These are phyloP conservation scores for Akanthomyces lecanii DNA, from an alignment of 2,329 filamentous ascomycete genomes.

Conservation along the genomic window DNA sequence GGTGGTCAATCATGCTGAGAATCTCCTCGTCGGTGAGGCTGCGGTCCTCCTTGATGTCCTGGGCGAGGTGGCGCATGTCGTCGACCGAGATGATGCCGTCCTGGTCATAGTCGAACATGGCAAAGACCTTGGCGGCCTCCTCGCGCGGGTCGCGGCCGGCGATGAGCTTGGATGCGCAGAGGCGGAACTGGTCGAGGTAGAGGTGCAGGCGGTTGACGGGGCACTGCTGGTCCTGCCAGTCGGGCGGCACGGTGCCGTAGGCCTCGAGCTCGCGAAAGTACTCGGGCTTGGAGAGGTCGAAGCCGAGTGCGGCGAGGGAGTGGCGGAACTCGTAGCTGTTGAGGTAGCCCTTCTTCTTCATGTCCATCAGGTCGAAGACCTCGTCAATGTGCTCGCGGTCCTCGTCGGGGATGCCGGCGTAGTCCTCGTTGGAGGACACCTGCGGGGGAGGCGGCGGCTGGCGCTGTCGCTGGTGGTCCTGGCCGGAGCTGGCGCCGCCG, in stretches of 20 bases:
- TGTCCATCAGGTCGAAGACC: constrained; percentile 92
- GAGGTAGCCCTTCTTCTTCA: constrained; percentile 89
- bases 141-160: constrained; percentile 79
- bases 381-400: constrained; percentile 91
- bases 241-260: constrained; percentile 69
- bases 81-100: constrained; percentile 88
- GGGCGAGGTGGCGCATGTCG: constrained; percentile 80
- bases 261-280: constrained; percentile 75
- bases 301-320: constrained; percentile 90
- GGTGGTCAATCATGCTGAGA: constrained; percentile 94
- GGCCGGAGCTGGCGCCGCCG: constrained; percentile 24
- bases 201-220: constrained; percentile 44
- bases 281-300: constrained; percentile 82
- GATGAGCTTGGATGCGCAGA: constrained; percentile 78
- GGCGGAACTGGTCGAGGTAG: constrained; percentile 53
- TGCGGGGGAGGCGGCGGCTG: constrained; percentile 30
- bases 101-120: constrained; percentile 86
- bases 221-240: constrained; percentile 45
- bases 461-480: constrained; percentile 29
- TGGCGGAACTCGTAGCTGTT: constrained; percentile 99
- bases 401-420: constrained; percentile 66
- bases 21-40: constrained; percentile 90
- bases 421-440: constrained; percentile 36
- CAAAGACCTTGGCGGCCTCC: constrained; percentile 87
- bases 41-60: constrained; percentile 75